Evolutionary conservation across 257 asterid species (phyloP), one percentile per base, ranked within the genome.

Genomic region (Haberlea rhodopensis): DNA sequence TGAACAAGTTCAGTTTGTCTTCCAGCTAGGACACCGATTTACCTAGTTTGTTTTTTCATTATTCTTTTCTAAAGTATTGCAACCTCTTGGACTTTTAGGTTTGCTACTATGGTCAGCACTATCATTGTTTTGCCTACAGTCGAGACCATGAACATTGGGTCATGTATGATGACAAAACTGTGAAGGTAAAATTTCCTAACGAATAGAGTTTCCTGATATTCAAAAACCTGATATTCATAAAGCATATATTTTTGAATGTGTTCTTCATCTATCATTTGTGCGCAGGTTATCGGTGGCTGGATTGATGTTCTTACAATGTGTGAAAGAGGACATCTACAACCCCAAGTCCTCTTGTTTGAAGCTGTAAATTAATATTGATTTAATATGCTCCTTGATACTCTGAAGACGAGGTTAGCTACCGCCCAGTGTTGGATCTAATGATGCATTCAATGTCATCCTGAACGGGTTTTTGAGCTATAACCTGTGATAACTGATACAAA

Each of bases 121-220:
- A 94, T 76, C 95, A 94, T 73, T 94, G 97, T 73, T 90, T 94
- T 78, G 91, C 95, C 51, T 94, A 82, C 84, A 81, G 88, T 53
- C 76, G 70, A 2, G 96, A 84, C 58, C 86, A 75, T 64, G 95
- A 80, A 37, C 79, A 75, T 74, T 94, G 99, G 99, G 73, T 86
- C 60, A 94, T 87, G 97, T 94, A 89, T 63, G 97, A 90, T 63
- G 99, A 94, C 87, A 81, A 84, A 68, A 87, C 90, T 9, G 97
- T 94, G 72, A 90, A 94, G 97, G 99, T 90, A 77, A 53, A 59
- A 28, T n/a, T 59, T 15, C 62, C 24, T 29, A 21, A 68, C 59
- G 29, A 13, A 34, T 63, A 13, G 23, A 43, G n/a, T 43, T 6
- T 60, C 32, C 53, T 58, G 52, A 31, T 58, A 46, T 55, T 56